phyloP scores from a whole-genome alignment of 768 basidiomycete species.

The Tulasnella sp. region DNA sequence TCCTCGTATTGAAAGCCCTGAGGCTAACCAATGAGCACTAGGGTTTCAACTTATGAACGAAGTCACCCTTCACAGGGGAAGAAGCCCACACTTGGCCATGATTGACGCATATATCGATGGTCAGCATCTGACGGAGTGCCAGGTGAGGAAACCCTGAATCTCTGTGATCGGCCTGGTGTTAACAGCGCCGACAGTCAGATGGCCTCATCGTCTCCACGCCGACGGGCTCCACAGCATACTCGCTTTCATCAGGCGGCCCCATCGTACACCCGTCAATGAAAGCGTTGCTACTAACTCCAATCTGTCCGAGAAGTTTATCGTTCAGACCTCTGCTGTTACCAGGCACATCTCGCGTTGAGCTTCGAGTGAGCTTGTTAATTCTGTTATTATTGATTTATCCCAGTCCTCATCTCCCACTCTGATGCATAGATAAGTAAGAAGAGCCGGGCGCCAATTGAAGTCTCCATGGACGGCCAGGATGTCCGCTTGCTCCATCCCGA shows the following conservation, averaged over 20 bases:
- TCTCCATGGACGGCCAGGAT: constrained; percentile 88
- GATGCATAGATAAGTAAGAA: constrained; percentile 62
- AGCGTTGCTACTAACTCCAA: constrained; percentile 87
- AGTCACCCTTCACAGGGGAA: constrained; percentile 82
- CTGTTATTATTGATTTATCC: neutral
- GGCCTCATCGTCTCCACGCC: constrained; percentile 92
- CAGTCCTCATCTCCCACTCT: neutral
- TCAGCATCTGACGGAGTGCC: constrained; percentile 90
- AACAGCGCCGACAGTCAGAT: constrained; percentile 51
- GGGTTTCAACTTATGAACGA: constrained; percentile 99
- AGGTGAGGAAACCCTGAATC: constrained; percentile 48
- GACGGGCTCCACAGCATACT: constrained; percentile 94
- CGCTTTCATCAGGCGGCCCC: constrained; percentile 88
- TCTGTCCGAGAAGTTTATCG: constrained; percentile 84
- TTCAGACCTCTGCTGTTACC: constrained; percentile 91
- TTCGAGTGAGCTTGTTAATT: constrained; percentile 25
- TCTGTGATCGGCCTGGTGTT: neutral
- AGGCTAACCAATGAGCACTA: constrained; percentile 23
- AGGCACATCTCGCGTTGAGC: constrained; percentile 27
- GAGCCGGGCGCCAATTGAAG: constrained; percentile 75
- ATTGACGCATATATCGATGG: constrained; percentile 92
- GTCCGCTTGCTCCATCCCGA: constrained; percentile 75
- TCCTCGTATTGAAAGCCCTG: neutral
- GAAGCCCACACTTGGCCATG: constrained; percentile 83
- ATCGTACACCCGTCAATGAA: constrained; percentile 90